Conservation (phyloP, 805 yeast genomes). For the Clavispora vitiphila region DNA sequence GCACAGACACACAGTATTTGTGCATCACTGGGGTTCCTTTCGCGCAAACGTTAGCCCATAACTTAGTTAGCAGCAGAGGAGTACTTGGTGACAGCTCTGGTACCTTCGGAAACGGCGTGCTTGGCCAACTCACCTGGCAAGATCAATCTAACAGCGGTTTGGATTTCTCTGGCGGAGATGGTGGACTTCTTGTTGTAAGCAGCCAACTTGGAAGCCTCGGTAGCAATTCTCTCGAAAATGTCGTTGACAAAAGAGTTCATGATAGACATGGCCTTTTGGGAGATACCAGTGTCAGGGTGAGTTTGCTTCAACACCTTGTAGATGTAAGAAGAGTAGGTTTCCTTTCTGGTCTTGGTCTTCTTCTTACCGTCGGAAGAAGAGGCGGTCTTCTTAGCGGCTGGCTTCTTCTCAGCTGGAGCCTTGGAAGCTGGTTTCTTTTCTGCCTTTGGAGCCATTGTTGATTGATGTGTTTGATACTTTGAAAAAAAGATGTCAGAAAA, state of each 20-base stretch:
- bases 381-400: constrained; percentile 34
- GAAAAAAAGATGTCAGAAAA: constrained; percentile 14
- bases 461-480: constrained; percentile 7
- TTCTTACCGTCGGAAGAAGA: constrained; percentile 27
- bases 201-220: constrained; percentile 36
- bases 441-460: constrained; percentile 33
- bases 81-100: constrained; percentile 37
- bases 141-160: constrained; percentile 35
- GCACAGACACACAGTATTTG: constrained; percentile 15
- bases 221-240: constrained; percentile 34
- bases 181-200: constrained; percentile 37
- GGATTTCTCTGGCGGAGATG: constrained; percentile 36
- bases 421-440: constrained; percentile 37
- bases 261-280: constrained; percentile 37
- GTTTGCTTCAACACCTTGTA: constrained; percentile 37
- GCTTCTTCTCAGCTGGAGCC: constrained; percentile 38
- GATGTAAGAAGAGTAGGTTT: constrained; percentile 34
- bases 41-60: constrained; percentile 8
- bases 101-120: constrained; percentile 38
- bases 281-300: constrained; percentile 36
- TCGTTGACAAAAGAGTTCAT: constrained; percentile 37
- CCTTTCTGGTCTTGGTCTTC: constrained; percentile 36
- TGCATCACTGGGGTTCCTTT: neutral
- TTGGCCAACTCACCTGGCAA: constrained; percentile 38
- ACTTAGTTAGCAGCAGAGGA: constrained; percentile 33